Conservation (phyloP, 2,329 filamentous ascomycete species). For the Cladophialophora carrionii region DNA sequence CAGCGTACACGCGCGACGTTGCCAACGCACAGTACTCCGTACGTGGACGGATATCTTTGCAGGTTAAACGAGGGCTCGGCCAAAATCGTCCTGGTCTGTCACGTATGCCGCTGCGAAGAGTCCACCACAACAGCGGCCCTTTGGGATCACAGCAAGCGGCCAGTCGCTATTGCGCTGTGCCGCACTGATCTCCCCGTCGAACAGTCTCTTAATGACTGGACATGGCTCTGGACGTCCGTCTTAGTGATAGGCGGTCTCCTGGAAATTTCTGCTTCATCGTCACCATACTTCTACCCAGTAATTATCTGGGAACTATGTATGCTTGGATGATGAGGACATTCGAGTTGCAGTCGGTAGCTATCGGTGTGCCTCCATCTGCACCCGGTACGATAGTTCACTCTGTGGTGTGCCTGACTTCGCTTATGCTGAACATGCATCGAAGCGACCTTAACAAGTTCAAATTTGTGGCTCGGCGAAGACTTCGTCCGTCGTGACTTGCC, state of each 20-base stretch:
- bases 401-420: constrained; percentile 1
- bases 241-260: not conserved
- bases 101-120: not conserved
- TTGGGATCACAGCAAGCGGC: not conserved
- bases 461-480: not conserved
- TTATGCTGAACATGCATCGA: constrained; percentile 13
- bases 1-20: not conserved
- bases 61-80: not conserved
- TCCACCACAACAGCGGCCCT: not conserved
- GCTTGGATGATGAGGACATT: not conserved
- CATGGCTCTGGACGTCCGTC: not conserved
- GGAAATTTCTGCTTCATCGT: not conserved
- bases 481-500: not conserved
- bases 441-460: not conserved
- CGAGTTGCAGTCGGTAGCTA: not conserved
- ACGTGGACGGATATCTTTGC: not conserved
- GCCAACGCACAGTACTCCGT: not conserved
- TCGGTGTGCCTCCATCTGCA: not conserved
- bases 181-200: not conserved
- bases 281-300: too few species aligned
- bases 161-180: not conserved
- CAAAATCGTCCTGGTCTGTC: not conserved
- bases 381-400: constrained; percentile 10
- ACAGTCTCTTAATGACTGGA: not conserved
- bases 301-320: not conserved